phyloP scores from a whole-genome alignment of 2,329 filamentous ascomycete genomes.

The Tolypocladium pustulatum region DNA sequence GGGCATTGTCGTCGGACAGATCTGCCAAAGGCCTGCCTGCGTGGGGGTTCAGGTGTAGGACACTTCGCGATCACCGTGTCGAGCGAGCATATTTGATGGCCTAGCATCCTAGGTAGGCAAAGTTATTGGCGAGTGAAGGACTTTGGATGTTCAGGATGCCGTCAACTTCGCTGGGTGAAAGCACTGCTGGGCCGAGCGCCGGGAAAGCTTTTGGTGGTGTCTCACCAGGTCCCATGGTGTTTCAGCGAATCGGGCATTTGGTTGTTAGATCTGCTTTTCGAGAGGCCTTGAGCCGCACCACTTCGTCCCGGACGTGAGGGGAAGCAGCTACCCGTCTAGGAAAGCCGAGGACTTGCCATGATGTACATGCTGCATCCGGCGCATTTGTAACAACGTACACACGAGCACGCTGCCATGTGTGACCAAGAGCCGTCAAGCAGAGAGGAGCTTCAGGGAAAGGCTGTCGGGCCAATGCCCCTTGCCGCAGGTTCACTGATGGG shows the following conservation, averaged over 20 bases:
- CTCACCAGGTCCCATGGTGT: not conserved
- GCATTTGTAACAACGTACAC: no score
- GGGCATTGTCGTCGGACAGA: not conserved
- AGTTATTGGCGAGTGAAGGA: no score
- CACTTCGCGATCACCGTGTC: not conserved
- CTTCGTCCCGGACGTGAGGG: not conserved
- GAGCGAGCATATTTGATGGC: not conserved
- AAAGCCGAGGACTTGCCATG: not conserved
- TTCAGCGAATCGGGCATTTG: not conserved
- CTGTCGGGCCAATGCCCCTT: not conserved
- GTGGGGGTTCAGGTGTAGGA: no score
- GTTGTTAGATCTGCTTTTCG: not conserved
- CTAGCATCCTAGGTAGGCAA: no score
- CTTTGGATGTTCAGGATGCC: not conserved
- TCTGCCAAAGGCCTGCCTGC: not conserved
- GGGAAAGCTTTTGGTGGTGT: not conserved
- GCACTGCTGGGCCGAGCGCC: not conserved
- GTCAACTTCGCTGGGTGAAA: not conserved
- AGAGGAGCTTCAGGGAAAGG: not conserved
- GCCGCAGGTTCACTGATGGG: not conserved
- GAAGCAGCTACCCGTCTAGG: not conserved
- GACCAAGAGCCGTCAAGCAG: no score
- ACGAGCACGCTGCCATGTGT: no score
- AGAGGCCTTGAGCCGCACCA: not conserved
- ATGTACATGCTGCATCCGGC: not conserved